Evolutionary conservation across 345 rosid species (phyloP).

Genomic region (Eucalyptus rudis): DNA sequence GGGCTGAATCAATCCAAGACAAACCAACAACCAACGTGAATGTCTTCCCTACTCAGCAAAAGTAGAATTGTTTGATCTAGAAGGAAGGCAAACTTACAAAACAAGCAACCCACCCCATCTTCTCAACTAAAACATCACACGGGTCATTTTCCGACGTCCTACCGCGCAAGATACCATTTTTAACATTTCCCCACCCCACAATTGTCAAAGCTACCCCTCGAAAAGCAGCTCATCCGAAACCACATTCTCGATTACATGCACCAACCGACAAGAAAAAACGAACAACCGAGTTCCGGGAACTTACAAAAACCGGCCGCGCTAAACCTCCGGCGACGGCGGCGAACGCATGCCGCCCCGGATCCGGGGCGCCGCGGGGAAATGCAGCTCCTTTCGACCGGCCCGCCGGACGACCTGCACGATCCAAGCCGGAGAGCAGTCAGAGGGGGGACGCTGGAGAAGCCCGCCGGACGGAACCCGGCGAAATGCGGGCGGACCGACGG

Average conservation of each 20-base stretch:
- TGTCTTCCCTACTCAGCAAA: neutral
- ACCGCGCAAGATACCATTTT: neutral
- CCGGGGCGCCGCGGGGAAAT: neutral
- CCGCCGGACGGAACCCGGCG: neutral
- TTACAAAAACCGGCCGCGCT: neutral
- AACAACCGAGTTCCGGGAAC: neutral
- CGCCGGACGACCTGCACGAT: neutral
- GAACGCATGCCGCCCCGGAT: neutral
- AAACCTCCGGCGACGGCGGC: neutral
- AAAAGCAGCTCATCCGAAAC: neutral
- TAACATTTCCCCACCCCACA: neutral
- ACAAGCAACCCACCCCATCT: neutral
- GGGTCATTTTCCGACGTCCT: neutral
- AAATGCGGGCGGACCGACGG: neutral
- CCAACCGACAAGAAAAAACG: neutral
- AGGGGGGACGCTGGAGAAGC: neutral
- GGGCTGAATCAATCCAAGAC: slow-evolving; percentile 8
- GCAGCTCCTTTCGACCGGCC: neutral
- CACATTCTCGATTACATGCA: neutral
- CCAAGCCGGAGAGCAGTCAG: neutral
- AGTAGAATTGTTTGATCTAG: neutral
- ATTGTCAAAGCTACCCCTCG: neutral
- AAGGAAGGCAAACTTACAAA: neutral
- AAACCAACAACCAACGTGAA: neutral
- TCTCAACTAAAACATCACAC: neutral